A percentile compares a stretch with the other conserved stretches of the same genome.
These are phyloP conservation scores for Phytophthora foliorum DNA, from an alignment of 352 stramenopile genomes.

Conservation along the genomic window DNA sequence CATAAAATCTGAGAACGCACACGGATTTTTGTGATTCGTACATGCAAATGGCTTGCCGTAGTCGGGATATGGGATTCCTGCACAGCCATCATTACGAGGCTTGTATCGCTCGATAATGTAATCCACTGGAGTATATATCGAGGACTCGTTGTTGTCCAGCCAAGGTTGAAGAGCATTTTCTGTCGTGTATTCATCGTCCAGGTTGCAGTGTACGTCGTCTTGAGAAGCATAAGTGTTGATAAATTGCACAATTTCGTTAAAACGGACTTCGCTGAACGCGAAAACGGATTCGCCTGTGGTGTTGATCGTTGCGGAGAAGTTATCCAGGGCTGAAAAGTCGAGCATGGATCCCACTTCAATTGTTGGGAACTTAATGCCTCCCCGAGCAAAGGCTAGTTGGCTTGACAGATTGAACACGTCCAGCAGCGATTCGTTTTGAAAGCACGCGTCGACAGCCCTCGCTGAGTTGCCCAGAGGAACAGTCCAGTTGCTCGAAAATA, in stretches of 20 bases:
- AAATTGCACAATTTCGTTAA: slow-evolving; percentile 26
- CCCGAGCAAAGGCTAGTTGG: slow-evolving; percentile 60
- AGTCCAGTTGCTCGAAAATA: slow-evolving; percentile 66
- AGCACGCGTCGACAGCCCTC: slow-evolving; percentile 65
- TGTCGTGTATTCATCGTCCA: slow-evolving; percentile 38
- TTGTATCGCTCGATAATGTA: slow-evolving; percentile 25
- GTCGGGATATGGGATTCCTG: slow-evolving; percentile 15
- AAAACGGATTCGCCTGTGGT: slow-evolving; percentile 43
- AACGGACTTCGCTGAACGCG: slow-evolving; percentile 22
- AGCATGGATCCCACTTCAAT: slow-evolving; percentile 44
- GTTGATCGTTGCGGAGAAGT: slow-evolving; percentile 41
- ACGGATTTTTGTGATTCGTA: slow-evolving; percentile 19
- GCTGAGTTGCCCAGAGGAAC: slow-evolving; percentile 50
- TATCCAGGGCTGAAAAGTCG: slow-evolving; percentile 58
- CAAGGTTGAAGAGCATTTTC: slow-evolving; percentile 51
- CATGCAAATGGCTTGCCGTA: slow-evolving; percentile 25
- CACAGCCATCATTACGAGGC: slow-evolving; percentile 8
- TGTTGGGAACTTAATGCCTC: slow-evolving; percentile 59
- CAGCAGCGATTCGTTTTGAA: slow-evolving; percentile 65
- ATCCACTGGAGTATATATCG: slow-evolving; percentile 2
- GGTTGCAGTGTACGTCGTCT: slow-evolving; percentile 16
- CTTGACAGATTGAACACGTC: slow-evolving; percentile 59
- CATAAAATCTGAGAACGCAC: slow-evolving; percentile 30
- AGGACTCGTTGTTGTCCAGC: slow-evolving; percentile 31
- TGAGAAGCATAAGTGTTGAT: slow-evolving; percentile 47